Conservation (phyloP, 768 basidiomycete species). For the Pseudohyphozyma bogoriensis region DNA sequence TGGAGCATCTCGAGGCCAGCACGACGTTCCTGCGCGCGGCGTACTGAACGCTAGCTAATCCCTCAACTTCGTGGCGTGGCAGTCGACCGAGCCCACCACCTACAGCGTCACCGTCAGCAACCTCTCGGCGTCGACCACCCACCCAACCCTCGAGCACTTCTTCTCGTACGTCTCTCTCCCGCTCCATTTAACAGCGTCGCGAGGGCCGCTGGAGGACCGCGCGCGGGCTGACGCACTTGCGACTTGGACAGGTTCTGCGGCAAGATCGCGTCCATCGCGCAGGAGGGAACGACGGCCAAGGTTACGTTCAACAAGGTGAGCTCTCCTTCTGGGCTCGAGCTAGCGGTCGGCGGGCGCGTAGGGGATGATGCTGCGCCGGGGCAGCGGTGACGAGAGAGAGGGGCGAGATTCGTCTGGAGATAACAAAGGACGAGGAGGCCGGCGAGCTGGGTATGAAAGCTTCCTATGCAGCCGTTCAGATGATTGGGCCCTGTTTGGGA, state of each 20-base stretch:
- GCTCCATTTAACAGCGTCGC: constrained; percentile 28
- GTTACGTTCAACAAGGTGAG: constrained; percentile 68
- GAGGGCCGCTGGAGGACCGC: background rate
- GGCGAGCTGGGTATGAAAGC: no score
- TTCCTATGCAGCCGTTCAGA: no score
- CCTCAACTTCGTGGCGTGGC: no score
- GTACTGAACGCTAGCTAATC: no score
- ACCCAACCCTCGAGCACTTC: constrained; percentile 63
- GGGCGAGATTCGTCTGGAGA: no score
- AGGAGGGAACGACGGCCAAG: constrained; percentile 47
- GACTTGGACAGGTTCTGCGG: constrained; percentile 63
- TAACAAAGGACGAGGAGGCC: no score
- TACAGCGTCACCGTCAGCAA: constrained; percentile 46
- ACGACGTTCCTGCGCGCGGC: no score
- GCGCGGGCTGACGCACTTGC: constrained; percentile 8
- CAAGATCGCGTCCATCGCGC: constrained; percentile 46
- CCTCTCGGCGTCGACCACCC: constrained; percentile 56
- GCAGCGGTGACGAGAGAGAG: background rate
- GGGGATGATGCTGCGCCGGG: background rate
- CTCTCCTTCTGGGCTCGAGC: background rate
- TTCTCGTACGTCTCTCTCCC: constrained; percentile 40
- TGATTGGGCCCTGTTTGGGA: no score
- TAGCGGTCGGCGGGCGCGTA: background rate
- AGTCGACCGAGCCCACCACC: background rate
- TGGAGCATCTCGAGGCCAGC: no score